A percentile compares a stretch with the other conserved stretches of the same genome.
Conservation (phyloP, 2,329 filamentous ascomycete genomes). For the Elsinoe perseae region DNA sequence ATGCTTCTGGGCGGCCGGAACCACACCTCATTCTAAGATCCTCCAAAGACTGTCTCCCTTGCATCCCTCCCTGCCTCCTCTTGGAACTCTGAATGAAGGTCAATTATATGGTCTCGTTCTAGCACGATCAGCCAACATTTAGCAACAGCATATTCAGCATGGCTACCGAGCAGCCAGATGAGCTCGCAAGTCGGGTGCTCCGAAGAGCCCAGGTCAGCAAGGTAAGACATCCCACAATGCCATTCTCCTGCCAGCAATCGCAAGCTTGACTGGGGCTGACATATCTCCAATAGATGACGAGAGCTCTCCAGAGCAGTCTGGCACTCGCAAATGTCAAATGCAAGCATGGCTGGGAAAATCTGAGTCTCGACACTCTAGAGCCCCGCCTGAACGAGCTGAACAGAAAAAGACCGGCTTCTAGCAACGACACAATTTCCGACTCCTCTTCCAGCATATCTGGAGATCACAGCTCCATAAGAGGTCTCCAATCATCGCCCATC, state of each 20-base stretch:
- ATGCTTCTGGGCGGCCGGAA: too few relatives aligned
- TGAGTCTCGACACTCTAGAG: constrained; percentile 78
- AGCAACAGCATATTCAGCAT: constrained; percentile 22
- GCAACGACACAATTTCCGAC: constrained; percentile 72
- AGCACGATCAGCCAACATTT: not conserved
- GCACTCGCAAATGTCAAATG: constrained; percentile 96
- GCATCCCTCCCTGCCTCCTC: not conserved
- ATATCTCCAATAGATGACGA: constrained; percentile 62
- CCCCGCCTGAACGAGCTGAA: constrained; percentile 73
- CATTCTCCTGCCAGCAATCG: not conserved
- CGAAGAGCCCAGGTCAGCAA: constrained; percentile 34
- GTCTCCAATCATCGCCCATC: constrained; percentile 76
- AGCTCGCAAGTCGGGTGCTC: constrained; percentile 32
- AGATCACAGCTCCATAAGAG: constrained; percentile 55
- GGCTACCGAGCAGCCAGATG: constrained; percentile 25
- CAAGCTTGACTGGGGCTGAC: constrained; percentile 2
- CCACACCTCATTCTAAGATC: too few relatives aligned
- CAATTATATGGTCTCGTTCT: not conserved
- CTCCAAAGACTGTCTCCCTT: not conserved
- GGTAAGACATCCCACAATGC: constrained; percentile 23
- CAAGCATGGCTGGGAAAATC: constrained; percentile 87
- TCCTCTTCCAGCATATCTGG: constrained; percentile 80
- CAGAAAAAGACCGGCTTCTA: constrained; percentile 57
- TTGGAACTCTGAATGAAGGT: not conserved
- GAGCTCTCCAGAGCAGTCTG: constrained; percentile 85